These are phyloP conservation scores for Ceratocystis cacaofunesta DNA, from an alignment of 2,329 filamentous ascomycete genomes.

Conservation along the genomic window DNA sequence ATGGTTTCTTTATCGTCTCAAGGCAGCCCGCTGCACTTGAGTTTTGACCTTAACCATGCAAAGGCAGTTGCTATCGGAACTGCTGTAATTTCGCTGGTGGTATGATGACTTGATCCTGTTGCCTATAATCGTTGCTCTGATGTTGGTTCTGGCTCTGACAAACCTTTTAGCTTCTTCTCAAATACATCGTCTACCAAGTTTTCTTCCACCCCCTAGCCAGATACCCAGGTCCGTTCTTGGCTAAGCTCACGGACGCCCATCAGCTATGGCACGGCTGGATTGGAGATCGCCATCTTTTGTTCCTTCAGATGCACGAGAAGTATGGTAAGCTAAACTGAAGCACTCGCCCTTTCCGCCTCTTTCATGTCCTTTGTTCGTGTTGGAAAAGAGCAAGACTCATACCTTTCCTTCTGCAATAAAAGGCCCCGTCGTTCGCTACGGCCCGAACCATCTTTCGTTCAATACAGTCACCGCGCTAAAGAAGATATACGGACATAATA, in stretches of 20 bases:
- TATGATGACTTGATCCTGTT: background rate
- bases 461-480: conserved; percentile 56
- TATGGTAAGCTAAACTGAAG: conserved; percentile 39
- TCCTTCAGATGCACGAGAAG: conserved; percentile 53
- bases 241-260: conserved; percentile 48
- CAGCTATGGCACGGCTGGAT: conserved; percentile 61
- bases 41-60: background rate
- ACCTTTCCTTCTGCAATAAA: background rate
- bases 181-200: conserved; percentile 39
- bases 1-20: background rate
- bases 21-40: background rate
- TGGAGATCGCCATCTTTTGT: conserved; percentile 59
- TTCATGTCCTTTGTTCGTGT: background rate
- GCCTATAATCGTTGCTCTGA: background rate
- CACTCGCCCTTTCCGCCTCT: conserved; percentile 15
- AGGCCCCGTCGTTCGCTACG: conserved; percentile 59
- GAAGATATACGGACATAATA: conserved; percentile 48
- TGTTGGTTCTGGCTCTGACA: background rate
- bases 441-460: conserved; percentile 63
- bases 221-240: conserved; percentile 49
- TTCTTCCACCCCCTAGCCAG: conserved; percentile 50
- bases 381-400: background rate
- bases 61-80: background rate
- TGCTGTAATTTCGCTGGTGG: background rate
- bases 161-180: conserved; percentile 17